Conservation (phyloP, 2,329 filamentous ascomycete species). For the Diplodia mutila region DNA sequence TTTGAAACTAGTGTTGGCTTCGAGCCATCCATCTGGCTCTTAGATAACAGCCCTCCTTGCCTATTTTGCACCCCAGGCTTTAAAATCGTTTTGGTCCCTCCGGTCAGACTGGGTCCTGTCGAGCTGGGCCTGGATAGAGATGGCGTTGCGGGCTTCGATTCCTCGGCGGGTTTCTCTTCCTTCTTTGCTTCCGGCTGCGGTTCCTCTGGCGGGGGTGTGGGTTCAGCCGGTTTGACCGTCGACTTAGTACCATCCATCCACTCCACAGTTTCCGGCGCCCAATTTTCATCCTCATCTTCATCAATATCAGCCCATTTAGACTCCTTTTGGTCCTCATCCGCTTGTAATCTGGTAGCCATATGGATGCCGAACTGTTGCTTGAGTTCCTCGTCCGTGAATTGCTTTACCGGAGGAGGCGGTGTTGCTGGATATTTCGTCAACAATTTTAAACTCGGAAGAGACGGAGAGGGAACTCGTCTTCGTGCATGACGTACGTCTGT, state of each 20-base stretch:
- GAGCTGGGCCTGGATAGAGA: slow-evolving; percentile 41
- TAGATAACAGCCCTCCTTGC: slow-evolving; percentile 65
- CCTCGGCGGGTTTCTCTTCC: slow-evolving; percentile 43
- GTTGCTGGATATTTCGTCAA: slow-evolving; percentile 50
- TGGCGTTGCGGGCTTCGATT: slow-evolving; percentile 36
- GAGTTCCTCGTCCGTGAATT: slow-evolving; percentile 84
- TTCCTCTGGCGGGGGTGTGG: slow-evolving; percentile 40
- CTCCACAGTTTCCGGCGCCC: slow-evolving; percentile 81
- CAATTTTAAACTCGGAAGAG: not conserved
- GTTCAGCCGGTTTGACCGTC: slow-evolving; percentile 64
- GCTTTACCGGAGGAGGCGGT: slow-evolving; percentile 72
- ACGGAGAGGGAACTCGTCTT: not conserved
- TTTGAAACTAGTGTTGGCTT: slow-evolving; percentile 76
- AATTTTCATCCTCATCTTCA: slow-evolving; percentile 79
- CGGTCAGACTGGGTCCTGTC: slow-evolving; percentile 28
- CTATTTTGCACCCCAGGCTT: slow-evolving; percentile 52
- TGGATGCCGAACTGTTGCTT: slow-evolving; percentile 85
- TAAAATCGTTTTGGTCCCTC: slow-evolving; percentile 53
- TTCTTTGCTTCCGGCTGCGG: slow-evolving; percentile 27
- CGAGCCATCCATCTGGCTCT: slow-evolving; percentile 61
- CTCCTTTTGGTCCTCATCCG: slow-evolving; percentile 73
- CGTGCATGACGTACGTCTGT: slow-evolving; percentile 65
- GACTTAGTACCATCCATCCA: slow-evolving; percentile 90
- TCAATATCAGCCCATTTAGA: slow-evolving; percentile 90
- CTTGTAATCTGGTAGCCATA: slow-evolving; percentile 75